These are phyloP conservation scores for Dysphania ambrosioides DNA, from an alignment of 148 eudicot genomes.

Conservation along the genomic window DNA sequence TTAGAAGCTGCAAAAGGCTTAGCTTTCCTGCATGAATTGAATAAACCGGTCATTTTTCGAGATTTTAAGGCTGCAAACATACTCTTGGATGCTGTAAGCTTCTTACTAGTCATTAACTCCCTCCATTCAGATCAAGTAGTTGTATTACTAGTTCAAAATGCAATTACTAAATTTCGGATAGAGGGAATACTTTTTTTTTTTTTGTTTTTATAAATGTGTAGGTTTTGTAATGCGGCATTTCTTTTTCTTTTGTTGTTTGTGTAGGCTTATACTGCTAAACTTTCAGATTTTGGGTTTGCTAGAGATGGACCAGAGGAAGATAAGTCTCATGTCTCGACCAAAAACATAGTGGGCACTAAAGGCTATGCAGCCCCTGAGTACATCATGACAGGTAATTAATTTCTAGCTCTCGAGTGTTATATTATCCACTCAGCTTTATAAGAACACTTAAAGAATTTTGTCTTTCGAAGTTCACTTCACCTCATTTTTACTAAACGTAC, in stretches of 20 bases:
- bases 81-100: conserved; percentile 62
- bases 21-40: conserved; percentile 68
- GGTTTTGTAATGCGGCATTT: not conserved
- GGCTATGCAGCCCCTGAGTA: conserved; percentile 71
- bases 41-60: conserved; percentile 62
- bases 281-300: conserved; percentile 79
- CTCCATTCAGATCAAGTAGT: not conserved
- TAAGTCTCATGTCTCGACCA: conserved; percentile 56
- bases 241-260: not conserved
- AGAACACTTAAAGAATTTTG: no score
- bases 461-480: not conserved
- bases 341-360: conserved; percentile 60
- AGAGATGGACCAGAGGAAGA: conserved; percentile 77
- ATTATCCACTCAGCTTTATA: not conserved
- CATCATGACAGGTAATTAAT: conserved; percentile 50
- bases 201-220: not conserved
- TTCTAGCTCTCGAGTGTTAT: not conserved
- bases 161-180: no score
- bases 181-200: not conserved
- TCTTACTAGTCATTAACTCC: not conserved
- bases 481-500: not conserved
- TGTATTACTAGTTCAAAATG: not conserved
- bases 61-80: conserved; percentile 83
- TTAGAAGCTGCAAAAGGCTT: conserved; percentile 78
- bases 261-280: conserved; percentile 65